Percentiles rank a stretch among this genome's conserved stretches.
These are phyloP conservation scores for Rhizopogon vulgaris DNA, from an alignment of 768 basidiomycete species.

Conservation along the genomic window DNA sequence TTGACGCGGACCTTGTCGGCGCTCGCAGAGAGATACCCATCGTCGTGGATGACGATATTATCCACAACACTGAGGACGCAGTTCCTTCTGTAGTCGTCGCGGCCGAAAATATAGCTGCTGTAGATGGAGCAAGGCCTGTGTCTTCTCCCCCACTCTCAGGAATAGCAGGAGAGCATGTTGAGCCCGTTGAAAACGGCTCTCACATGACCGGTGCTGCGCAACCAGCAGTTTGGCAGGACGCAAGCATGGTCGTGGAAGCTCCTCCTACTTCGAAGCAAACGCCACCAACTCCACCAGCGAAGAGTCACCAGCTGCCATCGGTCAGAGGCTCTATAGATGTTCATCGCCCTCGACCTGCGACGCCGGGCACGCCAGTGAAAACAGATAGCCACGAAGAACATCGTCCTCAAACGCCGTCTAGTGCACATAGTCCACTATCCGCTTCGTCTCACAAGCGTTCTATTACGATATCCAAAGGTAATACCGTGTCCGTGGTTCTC, in stretches of 20 bases:
- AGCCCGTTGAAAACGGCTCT: neutral
- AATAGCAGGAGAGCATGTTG: neutral
- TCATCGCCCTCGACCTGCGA: neutral
- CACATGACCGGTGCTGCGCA: neutral
- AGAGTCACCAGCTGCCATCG: neutral
- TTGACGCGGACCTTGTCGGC: constrained; percentile 2
- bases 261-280: neutral
- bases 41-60: constrained; percentile 4
- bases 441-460: constrained; percentile 44
- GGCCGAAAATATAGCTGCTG: neutral
- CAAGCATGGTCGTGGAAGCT: neutral
- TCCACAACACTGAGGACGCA: neutral
- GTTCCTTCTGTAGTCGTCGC: neutral
- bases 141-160: neutral
- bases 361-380: constrained; percentile 4
- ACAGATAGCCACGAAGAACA: constrained; percentile 12
- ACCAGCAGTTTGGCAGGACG: neutral
- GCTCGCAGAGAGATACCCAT: constrained; percentile 6
- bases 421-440: constrained; percentile 3
- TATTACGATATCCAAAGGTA: constrained; percentile 59
- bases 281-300: constrained; percentile 8
- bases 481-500: constrained; percentile 71
- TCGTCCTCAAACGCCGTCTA: constrained; percentile 15
- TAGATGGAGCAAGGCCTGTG: neutral
- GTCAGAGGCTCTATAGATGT: constrained; percentile 3